Evolutionary conservation across 1,284 basidiomycete genomes (phyloP).

Genomic region (Abortiporus biennis): DNA sequence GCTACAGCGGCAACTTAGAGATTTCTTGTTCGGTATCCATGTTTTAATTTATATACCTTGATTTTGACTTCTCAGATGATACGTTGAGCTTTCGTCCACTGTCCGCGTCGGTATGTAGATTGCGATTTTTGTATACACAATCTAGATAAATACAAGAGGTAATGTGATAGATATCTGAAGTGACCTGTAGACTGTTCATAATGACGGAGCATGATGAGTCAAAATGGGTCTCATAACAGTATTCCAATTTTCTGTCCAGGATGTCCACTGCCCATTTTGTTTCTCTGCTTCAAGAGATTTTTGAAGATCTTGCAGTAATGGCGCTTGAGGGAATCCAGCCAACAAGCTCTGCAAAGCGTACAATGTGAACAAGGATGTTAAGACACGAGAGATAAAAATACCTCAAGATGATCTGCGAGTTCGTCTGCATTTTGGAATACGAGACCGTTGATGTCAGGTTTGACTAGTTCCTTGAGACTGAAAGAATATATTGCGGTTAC

Average conservation of each 20-base stretch:
- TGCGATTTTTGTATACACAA: background rate
- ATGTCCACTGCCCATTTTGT: conserved; percentile 52
- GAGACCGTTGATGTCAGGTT: conserved; percentile 77
- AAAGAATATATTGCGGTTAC: too few species aligned
- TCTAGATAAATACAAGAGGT: background rate
- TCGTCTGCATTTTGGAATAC: conserved; percentile 69
- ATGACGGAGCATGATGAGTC: too few species aligned
- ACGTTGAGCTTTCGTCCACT: too few species aligned
- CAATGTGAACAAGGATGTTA: conserved; percentile 5
- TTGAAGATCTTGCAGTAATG: conserved; percentile 43
- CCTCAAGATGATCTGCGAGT: conserved; percentile 71
- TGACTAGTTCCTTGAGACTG: conserved; percentile 85
- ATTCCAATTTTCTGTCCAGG: conserved; percentile 86
- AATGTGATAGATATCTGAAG: background rate
- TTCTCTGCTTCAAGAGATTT: conserved; percentile 29
- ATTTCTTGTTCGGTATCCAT: too few species aligned
- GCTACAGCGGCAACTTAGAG: too few species aligned
- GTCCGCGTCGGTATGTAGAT: background rate
- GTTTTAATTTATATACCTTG: too few species aligned
- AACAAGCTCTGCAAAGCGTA: conserved; percentile 8
- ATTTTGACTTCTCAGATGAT: too few species aligned
- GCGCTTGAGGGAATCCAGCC: conserved; percentile 30
- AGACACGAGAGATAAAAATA: too few species aligned
- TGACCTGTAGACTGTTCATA: too few species aligned
- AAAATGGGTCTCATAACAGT: conserved; percentile 59